A percentile compares a stretch with the other conserved stretches of the same genome.
Conservation (phyloP, 2,329 filamentous ascomycete genomes). For the Ascochyta koolunga region DNA sequence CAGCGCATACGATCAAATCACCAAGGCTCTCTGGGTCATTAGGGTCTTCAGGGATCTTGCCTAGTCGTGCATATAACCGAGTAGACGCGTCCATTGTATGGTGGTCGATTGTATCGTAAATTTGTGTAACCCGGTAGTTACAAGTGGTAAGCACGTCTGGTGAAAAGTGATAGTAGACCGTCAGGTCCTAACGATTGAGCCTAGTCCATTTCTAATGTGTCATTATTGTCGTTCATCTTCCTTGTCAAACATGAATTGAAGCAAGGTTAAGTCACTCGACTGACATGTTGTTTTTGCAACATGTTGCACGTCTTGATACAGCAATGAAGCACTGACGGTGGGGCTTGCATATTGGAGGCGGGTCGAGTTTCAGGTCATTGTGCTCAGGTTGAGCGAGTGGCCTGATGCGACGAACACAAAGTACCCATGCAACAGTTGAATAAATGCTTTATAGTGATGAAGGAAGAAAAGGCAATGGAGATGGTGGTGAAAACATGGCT, state of each 20-base stretch:
- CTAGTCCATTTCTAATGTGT: background rate
- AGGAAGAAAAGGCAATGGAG: too few relatives aligned
- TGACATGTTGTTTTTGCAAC: conserved; percentile 19
- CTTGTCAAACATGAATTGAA: background rate
- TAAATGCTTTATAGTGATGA: too few relatives aligned
- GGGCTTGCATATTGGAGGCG: conserved; percentile 25
- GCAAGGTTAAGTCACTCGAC: conserved; percentile 7
- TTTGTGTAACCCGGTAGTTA: background rate
- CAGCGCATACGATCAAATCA: conserved; percentile 47
- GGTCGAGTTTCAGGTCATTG: conserved; percentile 34
- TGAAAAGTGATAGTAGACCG: background rate
- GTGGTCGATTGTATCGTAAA: background rate
- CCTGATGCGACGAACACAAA: background rate
- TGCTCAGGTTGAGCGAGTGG: background rate
- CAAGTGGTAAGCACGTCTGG: background rate
- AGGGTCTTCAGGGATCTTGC: conserved; percentile 39
- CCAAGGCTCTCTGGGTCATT: conserved; percentile 44
- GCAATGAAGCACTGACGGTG: conserved; percentile 21
- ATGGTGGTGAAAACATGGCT: too few relatives aligned
- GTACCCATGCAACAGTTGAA: background rate
- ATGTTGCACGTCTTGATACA: conserved; percentile 17
- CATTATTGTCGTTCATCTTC: background rate
- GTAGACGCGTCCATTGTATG: conserved; percentile 37
- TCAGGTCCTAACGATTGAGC: background rate
- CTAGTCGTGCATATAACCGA: conserved; percentile 41